These are phyloP conservation scores for Adiantum capillusveneris DNA, from an alignment of 75 land plant genomes.

Conservation along the genomic window DNA sequence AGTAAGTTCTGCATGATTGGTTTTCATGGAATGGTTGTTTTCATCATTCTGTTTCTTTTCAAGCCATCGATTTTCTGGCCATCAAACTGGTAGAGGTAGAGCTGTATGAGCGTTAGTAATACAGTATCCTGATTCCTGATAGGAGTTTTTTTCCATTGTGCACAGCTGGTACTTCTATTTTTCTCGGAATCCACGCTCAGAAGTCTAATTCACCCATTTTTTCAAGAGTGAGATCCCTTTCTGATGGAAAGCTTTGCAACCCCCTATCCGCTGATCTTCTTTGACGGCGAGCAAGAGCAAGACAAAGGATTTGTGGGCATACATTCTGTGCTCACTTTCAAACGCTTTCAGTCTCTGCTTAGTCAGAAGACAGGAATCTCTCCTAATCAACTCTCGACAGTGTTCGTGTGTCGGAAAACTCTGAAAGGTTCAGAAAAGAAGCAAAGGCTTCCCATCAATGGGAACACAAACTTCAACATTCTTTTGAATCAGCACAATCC, in stretches of 20 bases:
- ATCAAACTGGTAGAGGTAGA: too few relatives aligned
- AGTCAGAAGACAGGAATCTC: slow-evolving; percentile 29
- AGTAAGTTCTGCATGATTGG: too few relatives aligned
- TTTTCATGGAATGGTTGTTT: too few relatives aligned
- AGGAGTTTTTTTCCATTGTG: too few relatives aligned
- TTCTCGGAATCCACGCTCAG: too few relatives aligned
- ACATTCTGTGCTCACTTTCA: slow-evolving; percentile 35
- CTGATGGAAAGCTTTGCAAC: slow-evolving; percentile 41
- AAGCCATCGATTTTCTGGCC: too few relatives aligned
- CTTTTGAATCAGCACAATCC: slow-evolving; percentile 38
- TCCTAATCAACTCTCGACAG: slow-evolving; percentile 33
- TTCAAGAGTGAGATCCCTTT: too few relatives aligned
- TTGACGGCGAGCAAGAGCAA: slow-evolving; percentile 36
- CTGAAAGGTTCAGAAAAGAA: slow-evolving; percentile 26
- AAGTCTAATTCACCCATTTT: too few relatives aligned
- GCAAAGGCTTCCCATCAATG: slow-evolving; percentile 35
- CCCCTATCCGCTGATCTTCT: slow-evolving; percentile 32
- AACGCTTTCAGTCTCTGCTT: slow-evolving; percentile 28
- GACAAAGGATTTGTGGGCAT: slow-evolving; percentile 36
- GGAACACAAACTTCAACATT: slow-evolving; percentile 36
- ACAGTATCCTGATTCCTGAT: too few relatives aligned
- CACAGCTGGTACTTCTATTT: too few relatives aligned
- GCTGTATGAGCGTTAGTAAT: too few relatives aligned
- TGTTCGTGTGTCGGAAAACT: slow-evolving; percentile 29
- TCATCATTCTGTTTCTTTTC: too few relatives aligned